Base-by-base conservation (phyloP, 2,329 filamentous ascomycete genomes). In the Colletotrichum tropicicola region DNA sequence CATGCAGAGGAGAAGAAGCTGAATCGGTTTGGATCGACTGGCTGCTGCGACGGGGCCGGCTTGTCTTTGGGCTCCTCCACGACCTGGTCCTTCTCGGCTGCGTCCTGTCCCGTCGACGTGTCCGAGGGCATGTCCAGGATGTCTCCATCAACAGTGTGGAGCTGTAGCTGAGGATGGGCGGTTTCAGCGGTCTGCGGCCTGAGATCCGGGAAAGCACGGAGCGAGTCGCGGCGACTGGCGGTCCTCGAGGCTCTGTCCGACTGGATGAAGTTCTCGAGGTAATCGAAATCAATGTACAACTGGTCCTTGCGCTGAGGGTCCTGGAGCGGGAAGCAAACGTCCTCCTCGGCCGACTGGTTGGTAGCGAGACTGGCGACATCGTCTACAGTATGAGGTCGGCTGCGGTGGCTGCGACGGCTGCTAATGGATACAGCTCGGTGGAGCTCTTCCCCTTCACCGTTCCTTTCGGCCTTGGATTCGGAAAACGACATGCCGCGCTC, bases 1-100 rank as follows among this genome's bases (percentile, higher is more conserved):
- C 93, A 91, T 58, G 96, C 93, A 0, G 96, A 98, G 0, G 94
- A 98, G 79, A 99, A 99, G 80, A 98, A 98, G 68, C 94, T 96
- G 82, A 97, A 98, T 5, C 95, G 89, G 74, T 94, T 96, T 30
- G 88, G 85, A 63, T 93, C 90, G 48, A 84, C 75, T 37, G 79
- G 77, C 13, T 73, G 72, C n/a, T 72, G 75, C 7, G 57, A 17
- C 19, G 48, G 21, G 12, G 28, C 37, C 15, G 68, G 70, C n/a
- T 62, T 62, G 4, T 68, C 58, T 59, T 71, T 72, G 57, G 77
- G 70, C 68, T 71, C 71, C 1, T 73, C 70, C 3, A 80, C 76
- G 1, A 77, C 68, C 3, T 71, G 69, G 3, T 68, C 71, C 72
- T 89, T 89, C 72, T 89, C 88, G 15, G 80, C 76, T 0, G 74